Evolutionary conservation across 106 monocot genomes (phyloP).

Genomic region (Narthecium ossifragum): DNA sequence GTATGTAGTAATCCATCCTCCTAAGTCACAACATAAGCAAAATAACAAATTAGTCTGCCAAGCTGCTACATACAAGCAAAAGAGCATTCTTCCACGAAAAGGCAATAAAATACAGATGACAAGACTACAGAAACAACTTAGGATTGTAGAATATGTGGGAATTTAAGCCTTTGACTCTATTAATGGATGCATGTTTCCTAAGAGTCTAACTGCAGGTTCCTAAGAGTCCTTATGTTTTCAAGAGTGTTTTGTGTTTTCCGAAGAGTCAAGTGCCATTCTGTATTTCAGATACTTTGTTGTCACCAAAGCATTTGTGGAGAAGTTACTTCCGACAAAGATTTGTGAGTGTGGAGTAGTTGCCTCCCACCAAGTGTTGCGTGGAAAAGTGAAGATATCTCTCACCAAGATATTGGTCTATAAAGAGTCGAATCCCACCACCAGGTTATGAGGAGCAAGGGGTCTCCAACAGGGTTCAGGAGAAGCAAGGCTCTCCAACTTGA

Average conservation of each 20-base stretch:
- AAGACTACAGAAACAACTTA: background rate
- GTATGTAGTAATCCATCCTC: constrained; percentile 65
- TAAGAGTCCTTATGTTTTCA: background rate
- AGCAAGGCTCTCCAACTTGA: no score
- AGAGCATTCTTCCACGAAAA: background rate
- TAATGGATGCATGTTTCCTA: background rate
- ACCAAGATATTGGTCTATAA: no score
- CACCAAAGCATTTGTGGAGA: no score
- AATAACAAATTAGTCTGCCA: background rate
- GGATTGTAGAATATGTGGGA: no score
- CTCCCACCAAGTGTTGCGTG: no score
- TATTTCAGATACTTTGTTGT: background rate
- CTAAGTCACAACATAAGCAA: constrained; percentile 11
- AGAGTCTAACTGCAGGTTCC: background rate
- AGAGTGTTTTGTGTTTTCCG: background rate
- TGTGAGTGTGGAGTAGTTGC: no score
- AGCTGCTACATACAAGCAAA: background rate
- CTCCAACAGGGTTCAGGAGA: no score
- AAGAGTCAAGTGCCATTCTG: background rate
- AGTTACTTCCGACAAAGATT: no score
- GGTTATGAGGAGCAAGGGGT: no score
- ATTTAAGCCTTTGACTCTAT: background rate
- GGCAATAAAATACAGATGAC: background rate
- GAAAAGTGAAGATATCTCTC: no score
- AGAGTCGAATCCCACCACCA: no score